Evolutionary conservation across 2,329 filamentous ascomycete species (phyloP), one percentile per base, ranked within the genome.

Genomic region (Pseudogymnoascus sp.): DNA sequence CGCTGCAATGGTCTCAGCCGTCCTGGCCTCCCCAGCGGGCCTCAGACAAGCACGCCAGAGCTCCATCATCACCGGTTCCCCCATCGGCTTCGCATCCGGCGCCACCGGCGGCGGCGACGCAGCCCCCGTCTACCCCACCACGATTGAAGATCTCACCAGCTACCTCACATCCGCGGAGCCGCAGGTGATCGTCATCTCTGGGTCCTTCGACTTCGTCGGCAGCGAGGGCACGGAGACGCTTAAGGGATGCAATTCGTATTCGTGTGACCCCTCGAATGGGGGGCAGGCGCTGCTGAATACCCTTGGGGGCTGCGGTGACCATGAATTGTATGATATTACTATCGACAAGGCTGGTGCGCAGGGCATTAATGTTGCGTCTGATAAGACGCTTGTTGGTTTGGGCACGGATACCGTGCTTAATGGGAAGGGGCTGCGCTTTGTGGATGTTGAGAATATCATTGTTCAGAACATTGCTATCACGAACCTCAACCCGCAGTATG

Each of bases 121-220:
- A 24, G 74, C 76, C 6, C 73, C 81, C 26, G 82, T 82, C 16
- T 81, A 82, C 67, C 83, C 83, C 14, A 76, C 72, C 16, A 81
- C 77, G 50, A 82, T 74, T 50, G 77, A 75, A 16, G 87, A 86
- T 74, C 79, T 87, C 2, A 76, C 77, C 10, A 82, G 85, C 72
- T 47, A 47, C 5, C 42, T 47, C 42, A 47, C 42, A 4, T 47
- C 42, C 11, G 74, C 73, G 61, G 71, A 76, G 13, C 69, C 85
- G 11, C 81, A 83, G 16, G 80, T 81, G 64, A 86, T 88, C 67
- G 77, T 86, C 63, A 76, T 87, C 42, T 78, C 79, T 69, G 81
- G 83, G 69, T 78, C 77, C 31, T 67, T 66, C 62, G 62, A 66
- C 47, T 67, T 67, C 35, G 56, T 38, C n/a, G 65, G 65, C 16